Conservation (phyloP, 345 rosid genomes). For the Populus nigra region DNA sequence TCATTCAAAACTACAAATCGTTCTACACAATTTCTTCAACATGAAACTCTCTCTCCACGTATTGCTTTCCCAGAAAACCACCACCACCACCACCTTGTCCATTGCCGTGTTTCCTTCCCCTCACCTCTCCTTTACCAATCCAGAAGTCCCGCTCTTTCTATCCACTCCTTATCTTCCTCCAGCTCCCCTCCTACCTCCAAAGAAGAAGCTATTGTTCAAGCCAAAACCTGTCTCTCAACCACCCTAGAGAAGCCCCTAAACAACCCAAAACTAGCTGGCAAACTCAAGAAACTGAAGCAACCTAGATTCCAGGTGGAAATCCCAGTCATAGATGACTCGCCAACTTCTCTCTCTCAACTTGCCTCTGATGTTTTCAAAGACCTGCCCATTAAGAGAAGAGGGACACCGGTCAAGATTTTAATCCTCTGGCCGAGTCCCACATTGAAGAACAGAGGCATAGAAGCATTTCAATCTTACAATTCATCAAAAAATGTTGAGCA, state of each 20-base stretch:
- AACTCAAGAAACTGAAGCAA: constrained; percentile 71
- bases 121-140: constrained; percentile 21
- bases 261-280: constrained; percentile 67
- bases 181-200: constrained; percentile 52
- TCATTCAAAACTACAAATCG: constrained; percentile 16
- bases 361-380: constrained; percentile 54
- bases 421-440: constrained; percentile 53
- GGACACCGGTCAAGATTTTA: constrained; percentile 43
- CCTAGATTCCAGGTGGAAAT: constrained; percentile 73
- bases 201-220: constrained; percentile 81
- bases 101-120: constrained; percentile 6
- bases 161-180: constrained; percentile 45
- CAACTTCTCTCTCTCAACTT: constrained; percentile 52
- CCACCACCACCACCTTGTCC: not conserved
- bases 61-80: constrained; percentile 2
- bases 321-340: constrained; percentile 63
- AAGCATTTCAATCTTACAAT: constrained; percentile 31
- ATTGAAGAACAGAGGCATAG: constrained; percentile 32
- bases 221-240: constrained; percentile 69
- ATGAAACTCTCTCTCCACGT: not conserved
- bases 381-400: constrained; percentile 58
- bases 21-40: constrained; percentile 14
- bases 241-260: constrained; percentile 68
- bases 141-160: constrained; percentile 23
- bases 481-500: constrained; percentile 38